Evolutionary conservation across 371 early-diverging fungal genomes (phyloP), one percentile per base, ranked within the genome.

Genomic region (Zychaea mexicana): DNA sequence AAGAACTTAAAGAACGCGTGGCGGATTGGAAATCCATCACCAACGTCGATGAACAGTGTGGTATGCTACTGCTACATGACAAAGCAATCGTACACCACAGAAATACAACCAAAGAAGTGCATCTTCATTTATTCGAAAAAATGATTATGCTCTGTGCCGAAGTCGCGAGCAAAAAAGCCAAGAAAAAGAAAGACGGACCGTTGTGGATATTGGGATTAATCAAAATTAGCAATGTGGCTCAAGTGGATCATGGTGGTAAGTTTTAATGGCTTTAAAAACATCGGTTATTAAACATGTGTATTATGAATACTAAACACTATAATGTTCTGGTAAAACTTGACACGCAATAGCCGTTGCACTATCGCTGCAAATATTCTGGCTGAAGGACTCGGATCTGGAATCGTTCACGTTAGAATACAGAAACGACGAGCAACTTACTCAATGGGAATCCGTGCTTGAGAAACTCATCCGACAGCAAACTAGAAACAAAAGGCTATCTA

Each of bases 111-210:
- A 83, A 88, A 52, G 91, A 90, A 60, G 84, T 94, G 62, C 70
- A 82, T 9, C 86, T 95, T 12, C 97, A 87, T 66, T 70, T 97
- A 55, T 97, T 97, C 72, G 91, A 96, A 65, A 89, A 88, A 65
- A 89, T 93, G 33, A 79, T 97, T 26, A 81, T 97, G 13, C 92
- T 95, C 66, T 95, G 94, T 60, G 72, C 77, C 38, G 77, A 81
- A 26, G 52, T 68, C 67, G 9, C 62, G 52, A 19, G 66, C 78
- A 75, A 72, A 76, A 71, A 70, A 36, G 79, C 73, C 32, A 81
- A 76, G 36, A 67, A 67, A 53, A 73, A 70, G 27, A 63, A 78
- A 22, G 76, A 85, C 75, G 9, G 82, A 85, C 30, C 36, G 3
- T 24, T 52, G 13, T 89, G 81, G 76, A 90, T 49, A 49, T 49